Base-by-base conservation (phyloP, 306 rosid genomes). In the Cicer yamashitae region DNA sequence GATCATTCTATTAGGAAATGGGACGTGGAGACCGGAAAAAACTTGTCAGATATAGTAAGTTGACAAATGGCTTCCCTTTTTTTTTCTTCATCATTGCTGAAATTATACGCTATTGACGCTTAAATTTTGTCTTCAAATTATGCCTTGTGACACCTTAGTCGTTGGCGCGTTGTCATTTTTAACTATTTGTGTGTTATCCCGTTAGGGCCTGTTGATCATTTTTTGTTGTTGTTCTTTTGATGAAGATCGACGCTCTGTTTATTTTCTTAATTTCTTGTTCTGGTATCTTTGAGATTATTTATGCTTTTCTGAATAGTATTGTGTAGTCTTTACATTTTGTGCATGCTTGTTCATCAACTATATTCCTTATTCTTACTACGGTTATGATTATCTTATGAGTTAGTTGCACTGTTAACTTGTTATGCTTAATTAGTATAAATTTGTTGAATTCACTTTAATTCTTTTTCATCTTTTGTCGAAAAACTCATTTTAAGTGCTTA, bases 1-100 rank as follows among this genome's bases (percentile, higher is more conserved):
- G 97, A 94, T 86, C 97, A 92, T 84, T 87, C 97, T 75, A 70
- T 89, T 64, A 86, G 96, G 82, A 83, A 76, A 67, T 92, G 99
- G 99, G 94, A 94, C 70, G 96, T 81, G 1, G 96, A 91, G 85
- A 89, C 89, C 0, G 93, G 97, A 71, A 90, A 88, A 82, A 87
- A 85, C 68, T 43, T 79, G 76, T 58, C 79, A 34, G 80, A 84
- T 83, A 86, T 90, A 38, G 96, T 88, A 89, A 88, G 96, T 83
- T 71, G 64, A 56, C 70, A 53, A 37, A 17, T 70, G 37, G 14
- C 61, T 61, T 11, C 39, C 56, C 18, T n/a, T 38, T 13, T 61
- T 22, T 66, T 22, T 40, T 22, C 39, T 30, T 71, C 20, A 30
- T 30, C 50, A 8, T 41, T 20, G 48, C 17, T 56, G 39, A 39